Conservation (phyloP, 352 stramenopile species). For the Phytopythium oedochilum region DNA sequence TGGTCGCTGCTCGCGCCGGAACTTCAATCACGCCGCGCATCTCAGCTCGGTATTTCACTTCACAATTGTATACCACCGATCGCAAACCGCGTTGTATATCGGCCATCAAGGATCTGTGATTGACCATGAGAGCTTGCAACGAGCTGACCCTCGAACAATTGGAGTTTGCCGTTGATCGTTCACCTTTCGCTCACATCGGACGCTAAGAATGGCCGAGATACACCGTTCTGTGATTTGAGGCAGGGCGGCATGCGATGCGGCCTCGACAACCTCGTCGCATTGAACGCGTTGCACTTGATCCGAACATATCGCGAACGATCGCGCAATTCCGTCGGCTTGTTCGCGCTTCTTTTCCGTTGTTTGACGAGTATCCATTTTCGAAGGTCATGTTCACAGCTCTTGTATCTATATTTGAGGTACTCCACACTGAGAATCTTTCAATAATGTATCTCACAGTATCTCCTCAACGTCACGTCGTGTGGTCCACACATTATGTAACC, state of each 20-base stretch:
- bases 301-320: not conserved
- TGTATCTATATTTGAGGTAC: not conserved
- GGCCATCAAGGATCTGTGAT: constrained; percentile 8
- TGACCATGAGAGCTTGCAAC: too few relatives aligned
- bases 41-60: not conserved
- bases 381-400: not conserved
- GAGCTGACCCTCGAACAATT: too few relatives aligned
- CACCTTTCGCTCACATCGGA: too few relatives aligned
- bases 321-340: not conserved
- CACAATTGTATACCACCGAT: too few relatives aligned
- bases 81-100: too few relatives aligned
- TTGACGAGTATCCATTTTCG: not conserved
- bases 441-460: not conserved
- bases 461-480: not conserved
- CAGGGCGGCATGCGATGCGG: too few relatives aligned
- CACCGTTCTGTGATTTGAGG: too few relatives aligned
- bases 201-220: too few relatives aligned
- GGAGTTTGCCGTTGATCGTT: too few relatives aligned
- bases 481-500: not conserved
- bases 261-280: too few relatives aligned
- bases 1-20: not conserved
- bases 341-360: not conserved
- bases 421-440: not conserved
- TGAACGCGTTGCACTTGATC: not conserved
- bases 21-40: constrained; percentile 5